Conservation (phyloP, 169 alveolate species). For the Theileria annulata region DNA sequence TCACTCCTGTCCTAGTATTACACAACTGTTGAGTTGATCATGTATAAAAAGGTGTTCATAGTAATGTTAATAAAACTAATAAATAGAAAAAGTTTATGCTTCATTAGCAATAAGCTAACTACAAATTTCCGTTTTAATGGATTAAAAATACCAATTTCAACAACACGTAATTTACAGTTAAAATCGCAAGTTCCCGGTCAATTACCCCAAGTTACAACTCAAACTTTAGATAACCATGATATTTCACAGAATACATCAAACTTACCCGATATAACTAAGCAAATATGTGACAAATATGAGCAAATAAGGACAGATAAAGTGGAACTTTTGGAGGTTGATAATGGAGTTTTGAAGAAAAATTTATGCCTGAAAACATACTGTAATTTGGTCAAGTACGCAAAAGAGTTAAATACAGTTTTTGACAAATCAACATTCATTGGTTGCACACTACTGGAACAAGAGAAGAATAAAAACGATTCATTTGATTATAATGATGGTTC, state of each 20-base stretch:
- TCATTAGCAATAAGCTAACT: no score
- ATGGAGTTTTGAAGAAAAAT: background rate
- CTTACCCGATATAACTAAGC: no score
- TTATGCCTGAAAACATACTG: background rate
- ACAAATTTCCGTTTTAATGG: no score
- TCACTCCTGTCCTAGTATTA: slow-evolving; percentile 23
- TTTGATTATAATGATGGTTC: background rate
- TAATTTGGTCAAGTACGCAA: slow-evolving; percentile 15
- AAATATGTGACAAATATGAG: no score
- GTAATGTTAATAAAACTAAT: no score
- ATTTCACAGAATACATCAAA: no score
- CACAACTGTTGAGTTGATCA: no score
- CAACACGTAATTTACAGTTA: background rate
- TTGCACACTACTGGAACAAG: slow-evolving; percentile 21
- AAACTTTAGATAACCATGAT: no score
- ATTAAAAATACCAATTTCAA: no score
- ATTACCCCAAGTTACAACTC: no score
- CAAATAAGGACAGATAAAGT: background rate
- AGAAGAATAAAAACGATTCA: slow-evolving; percentile 18
- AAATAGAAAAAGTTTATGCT: no score
- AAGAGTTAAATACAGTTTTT: slow-evolving; percentile 42
- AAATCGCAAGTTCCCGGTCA: background rate
- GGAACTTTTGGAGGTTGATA: background rate
- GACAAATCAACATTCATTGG: slow-evolving; percentile 53
- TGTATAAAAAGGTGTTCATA: no score